Conservation (phyloP, 805 yeast species). For the Ogataea degrootiae region DNA sequence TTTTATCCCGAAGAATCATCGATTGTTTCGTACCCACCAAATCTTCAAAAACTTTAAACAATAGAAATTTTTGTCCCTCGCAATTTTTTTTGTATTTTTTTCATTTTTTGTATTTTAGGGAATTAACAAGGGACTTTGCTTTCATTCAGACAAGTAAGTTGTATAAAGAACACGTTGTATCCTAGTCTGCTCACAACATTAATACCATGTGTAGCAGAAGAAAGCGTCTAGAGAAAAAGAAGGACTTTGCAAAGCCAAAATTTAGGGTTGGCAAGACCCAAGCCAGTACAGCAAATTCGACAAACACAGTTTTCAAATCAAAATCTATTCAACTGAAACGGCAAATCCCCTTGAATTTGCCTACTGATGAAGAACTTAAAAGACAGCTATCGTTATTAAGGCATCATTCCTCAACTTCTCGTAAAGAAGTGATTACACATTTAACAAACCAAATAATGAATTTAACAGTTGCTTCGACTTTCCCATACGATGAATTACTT, state of each 20-base stretch:
- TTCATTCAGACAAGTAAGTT: background rate
- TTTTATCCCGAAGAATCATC: too few relatives aligned
- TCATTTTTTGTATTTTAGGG: too few relatives aligned
- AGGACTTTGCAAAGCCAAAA: constrained; percentile 74
- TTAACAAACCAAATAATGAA: constrained; percentile 26
- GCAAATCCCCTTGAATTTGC: constrained; percentile 25
- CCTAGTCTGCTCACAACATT: background rate
- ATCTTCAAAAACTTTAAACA: too few relatives aligned
- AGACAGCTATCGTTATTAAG: constrained; percentile 65
- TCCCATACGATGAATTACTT: constrained; percentile 53
- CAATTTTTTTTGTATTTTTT: too few relatives aligned
- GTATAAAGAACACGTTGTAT: background rate
- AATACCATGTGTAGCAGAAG: constrained; percentile 43
- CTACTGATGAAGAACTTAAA: constrained; percentile 41
- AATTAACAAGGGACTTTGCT: background rate
- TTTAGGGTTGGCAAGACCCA: constrained; percentile 84
- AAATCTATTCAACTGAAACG: constrained; percentile 43
- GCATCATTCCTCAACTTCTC: constrained; percentile 66
- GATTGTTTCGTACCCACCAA: too few relatives aligned
- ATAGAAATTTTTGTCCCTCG: too few relatives aligned
- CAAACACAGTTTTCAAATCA: constrained; percentile 82
- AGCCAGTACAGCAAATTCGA: constrained; percentile 65
- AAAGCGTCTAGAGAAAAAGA: constrained; percentile 60
- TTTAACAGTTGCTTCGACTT: constrained; percentile 12
- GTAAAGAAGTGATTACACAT: constrained; percentile 63